These are phyloP conservation scores for Xerocomellus amylosporus DNA, from an alignment of 768 basidiomycete genomes.

Conservation along the genomic window DNA sequence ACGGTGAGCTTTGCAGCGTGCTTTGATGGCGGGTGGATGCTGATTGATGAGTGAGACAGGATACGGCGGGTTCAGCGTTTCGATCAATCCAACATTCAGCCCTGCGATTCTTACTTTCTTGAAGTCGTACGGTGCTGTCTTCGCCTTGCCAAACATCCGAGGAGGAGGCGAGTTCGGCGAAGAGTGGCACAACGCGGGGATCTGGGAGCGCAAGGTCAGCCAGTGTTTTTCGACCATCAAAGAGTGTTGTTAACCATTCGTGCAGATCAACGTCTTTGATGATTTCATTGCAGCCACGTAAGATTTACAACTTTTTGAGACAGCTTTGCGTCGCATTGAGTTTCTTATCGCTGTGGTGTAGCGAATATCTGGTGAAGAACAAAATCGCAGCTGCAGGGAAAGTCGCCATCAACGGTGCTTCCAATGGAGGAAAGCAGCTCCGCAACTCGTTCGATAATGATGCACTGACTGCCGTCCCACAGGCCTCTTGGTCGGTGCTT, in stretches of 20 bases:
- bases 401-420: conserved; percentile 74
- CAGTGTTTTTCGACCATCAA: neutral
- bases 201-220: conserved; percentile 62
- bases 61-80: conserved; percentile 79
- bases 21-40: neutral
- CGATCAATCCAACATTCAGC: conserved; percentile 71
- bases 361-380: conserved; percentile 69
- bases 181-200: conserved; percentile 78
- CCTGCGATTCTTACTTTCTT: conserved; percentile 69
- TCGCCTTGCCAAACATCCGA: conserved; percentile 58
- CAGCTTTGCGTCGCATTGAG: neutral
- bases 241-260: conserved; percentile 1
- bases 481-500: conserved; percentile 85
- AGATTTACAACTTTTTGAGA: conserved; percentile 20
- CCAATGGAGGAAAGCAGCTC: conserved; percentile 64
- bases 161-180: conserved; percentile 81
- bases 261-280: conserved; percentile 68
- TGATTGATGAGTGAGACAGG: conserved; percentile 37
- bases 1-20: conserved; percentile 43
- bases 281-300: conserved; percentile 84
- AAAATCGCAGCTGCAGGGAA: conserved; percentile 68
- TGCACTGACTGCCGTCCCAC: conserved; percentile 2
- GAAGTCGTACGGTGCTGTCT: conserved; percentile 64
- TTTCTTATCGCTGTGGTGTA: conserved; percentile 24
- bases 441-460: neutral